Evolutionary conservation across 441 rosid genomes (phyloP), one percentile per base, ranked within the genome.

Genomic region (Arabidopsis hybrid): DNA sequence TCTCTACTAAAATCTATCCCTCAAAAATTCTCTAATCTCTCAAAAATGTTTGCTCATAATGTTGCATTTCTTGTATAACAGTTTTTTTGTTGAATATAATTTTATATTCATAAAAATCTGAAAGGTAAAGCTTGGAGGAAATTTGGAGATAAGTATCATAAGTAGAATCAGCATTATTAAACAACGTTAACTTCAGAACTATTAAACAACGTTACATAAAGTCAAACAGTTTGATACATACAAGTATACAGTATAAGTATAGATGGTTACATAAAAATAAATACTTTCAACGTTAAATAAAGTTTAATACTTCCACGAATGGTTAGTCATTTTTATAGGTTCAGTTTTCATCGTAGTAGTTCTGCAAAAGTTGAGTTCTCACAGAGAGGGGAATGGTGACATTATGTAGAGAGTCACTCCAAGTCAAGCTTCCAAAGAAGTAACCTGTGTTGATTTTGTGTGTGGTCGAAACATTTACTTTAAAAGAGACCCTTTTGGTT

Each of bases 401-500:
- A 8, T 72, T 17, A 67, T 82, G 88, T 40, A 69, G 42, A 5
- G 77, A 81, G 46, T 85, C 84, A 3, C 75, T 81, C 90, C 94
- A 87, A 5, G 73, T 78, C 53, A 89, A 73, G 78, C 90, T 87
- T 50, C 93, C 91, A 42, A 89, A 87, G 53, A 42, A 76, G 35
- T 71, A 85, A 5, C 80, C 80, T 13, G 85, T 80, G 16, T 40
- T 71, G 59, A 80, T 75, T 21, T 66, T 73, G 8, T 42, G 61
- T 2, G 1, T 56, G 5, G 83, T 61, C 8, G 63, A 39, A 52
- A 86, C 82, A 8, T 49, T 63, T 3, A 84, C 84, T 29, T 69
- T 46, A 49, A 84, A 85, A 18, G 81, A 39, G 9, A 78, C 31
- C n/a, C 5, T 76, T 66, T 60, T 77, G 38, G 14, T 26, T 8